Base-by-base conservation (phyloP, 305 asterid species). In the Solanum chacoense region DNA sequence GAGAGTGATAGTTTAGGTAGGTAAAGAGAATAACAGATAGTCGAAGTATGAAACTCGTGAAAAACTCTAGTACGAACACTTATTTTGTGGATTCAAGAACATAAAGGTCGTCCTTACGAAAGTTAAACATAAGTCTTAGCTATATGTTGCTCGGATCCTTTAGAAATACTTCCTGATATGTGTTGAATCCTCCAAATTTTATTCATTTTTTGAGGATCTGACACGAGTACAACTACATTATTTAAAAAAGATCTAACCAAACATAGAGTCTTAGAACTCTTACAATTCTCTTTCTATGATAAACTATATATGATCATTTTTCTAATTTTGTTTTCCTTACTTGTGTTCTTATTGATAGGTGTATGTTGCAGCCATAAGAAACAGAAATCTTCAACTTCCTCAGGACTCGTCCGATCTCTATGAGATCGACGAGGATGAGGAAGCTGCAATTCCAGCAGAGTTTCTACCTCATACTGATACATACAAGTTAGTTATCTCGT, bases 371-470 rank as follows among this genome's bases (percentile, higher is more conserved):
- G 96, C 97, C 35, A 28, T 93, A 20, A 88, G 94, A 7, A 96
- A 96, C 86, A 93, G 97, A 90, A 91, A 93, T 35, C 94, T 93
- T 78, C 91, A 85, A 87, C 93, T 94, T 42, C 96, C 97, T 2
- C 91, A 76, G 63, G 94, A 95, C 69, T 34, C 94, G 1, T 79
- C 40, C 2, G 91, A 90, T 80, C 95, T 95, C 12, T 93, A 93
- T 80, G 98, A 95, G 91, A 84, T 93, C 65, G 69, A 89, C 63
- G 36, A 38, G 38, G 94, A 93, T 91, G 89, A 88, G 20, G 96
- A 92, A 90, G 93, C 93, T 74, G 93, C 92, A 81, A 79, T 36
- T 40, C 83, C 81, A 37, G 88, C 88, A 12, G 95, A 95, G 38
- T 91, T 91, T 91, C 90, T 95, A 38, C 95, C 95, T 90, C 98